Percentiles rank a stretch among this genome's conserved stretches.
These are phyloP conservation scores for Trichophyton verrucosum DNA, from an alignment of 2,329 filamentous ascomycete species.

Conservation along the genomic window DNA sequence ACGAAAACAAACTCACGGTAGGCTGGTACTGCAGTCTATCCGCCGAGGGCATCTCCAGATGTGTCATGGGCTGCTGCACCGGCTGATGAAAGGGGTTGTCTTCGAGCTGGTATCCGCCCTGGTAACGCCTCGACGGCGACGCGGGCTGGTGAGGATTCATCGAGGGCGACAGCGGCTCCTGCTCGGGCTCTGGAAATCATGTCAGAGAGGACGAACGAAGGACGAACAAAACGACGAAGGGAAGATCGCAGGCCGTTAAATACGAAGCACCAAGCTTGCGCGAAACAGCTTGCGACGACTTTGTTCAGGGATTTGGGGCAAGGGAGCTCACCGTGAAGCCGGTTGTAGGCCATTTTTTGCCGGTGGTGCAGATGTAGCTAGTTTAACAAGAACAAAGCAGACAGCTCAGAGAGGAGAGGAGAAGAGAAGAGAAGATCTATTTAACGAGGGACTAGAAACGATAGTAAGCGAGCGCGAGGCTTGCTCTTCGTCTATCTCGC, in stretches of 20 bases:
- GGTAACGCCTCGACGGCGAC: conserved; percentile 64
- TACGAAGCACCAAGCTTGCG: not conserved
- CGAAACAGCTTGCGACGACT: not conserved
- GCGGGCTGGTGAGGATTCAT: conserved; percentile 4
- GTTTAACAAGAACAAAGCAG: not conserved
- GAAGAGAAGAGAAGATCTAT: not conserved
- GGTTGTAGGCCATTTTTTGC: conserved; percentile 4
- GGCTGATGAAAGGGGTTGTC: conserved; percentile 56
- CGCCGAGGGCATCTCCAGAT: conserved; percentile 57
- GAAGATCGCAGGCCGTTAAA: too few species aligned
- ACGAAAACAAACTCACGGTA: conserved; percentile 48
- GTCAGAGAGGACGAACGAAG: not conserved
- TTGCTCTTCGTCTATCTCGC: not conserved
- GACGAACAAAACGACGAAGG: not conserved
- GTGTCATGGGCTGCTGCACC: conserved; percentile 19
- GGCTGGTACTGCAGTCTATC: conserved; percentile 75
- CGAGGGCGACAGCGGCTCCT: not conserved
- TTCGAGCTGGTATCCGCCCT: conserved; percentile 69
- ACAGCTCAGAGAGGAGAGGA: not conserved
- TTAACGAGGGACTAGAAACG: not conserved
- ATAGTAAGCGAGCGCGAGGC: not conserved
- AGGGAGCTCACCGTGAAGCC: conserved; percentile 1
- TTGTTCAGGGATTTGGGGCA: not conserved
- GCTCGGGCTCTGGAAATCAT: not conserved
- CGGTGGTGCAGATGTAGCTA: not conserved